Evolutionary conservation across 2,329 filamentous ascomycete species (phyloP).

Genomic region (Cladosporium cucumerinum): DNA sequence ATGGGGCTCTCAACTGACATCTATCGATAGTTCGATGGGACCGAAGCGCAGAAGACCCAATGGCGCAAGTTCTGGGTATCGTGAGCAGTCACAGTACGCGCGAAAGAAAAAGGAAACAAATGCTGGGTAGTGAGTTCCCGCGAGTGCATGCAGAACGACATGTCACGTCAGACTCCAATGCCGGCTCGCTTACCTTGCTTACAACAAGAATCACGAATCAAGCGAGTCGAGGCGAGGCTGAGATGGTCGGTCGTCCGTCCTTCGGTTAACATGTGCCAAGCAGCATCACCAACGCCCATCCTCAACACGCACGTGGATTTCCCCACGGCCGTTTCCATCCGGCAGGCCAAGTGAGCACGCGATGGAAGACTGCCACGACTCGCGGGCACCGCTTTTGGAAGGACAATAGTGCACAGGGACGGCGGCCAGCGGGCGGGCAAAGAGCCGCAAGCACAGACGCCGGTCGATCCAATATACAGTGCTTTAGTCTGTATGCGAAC

Average conservation of each 20-base stretch:
- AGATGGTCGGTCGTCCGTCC: neutral
- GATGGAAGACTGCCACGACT: neutral
- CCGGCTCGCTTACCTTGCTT: neutral
- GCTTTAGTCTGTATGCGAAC: neutral
- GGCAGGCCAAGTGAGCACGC: constrained; percentile 1
- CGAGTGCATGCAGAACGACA: neutral
- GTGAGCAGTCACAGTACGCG: constrained; percentile 12
- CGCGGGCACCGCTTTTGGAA: neutral
- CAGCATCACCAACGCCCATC: neutral
- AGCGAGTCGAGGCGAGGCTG: neutral
- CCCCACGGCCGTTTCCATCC: neutral
- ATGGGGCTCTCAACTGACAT: constrained; percentile 12
- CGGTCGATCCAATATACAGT: neutral
- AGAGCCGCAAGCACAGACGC: neutral
- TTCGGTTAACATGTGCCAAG: neutral
- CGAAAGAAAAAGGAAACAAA: neutral
- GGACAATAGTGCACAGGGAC: neutral
- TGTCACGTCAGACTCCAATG: neutral
- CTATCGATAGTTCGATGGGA: constrained; percentile 60
- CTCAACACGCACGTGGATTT: neutral
- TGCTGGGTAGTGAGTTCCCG: neutral
- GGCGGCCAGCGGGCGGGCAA: neutral
- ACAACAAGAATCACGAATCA: neutral
- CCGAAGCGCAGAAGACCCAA: constrained; percentile 62
- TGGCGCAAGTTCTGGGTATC: constrained; percentile 76